A percentile compares a stretch with the other conserved stretches of the same genome.
These are phyloP conservation scores for Penicillium maclennaniae DNA, from an alignment of 495 filamentous ascomycete genomes.

Conservation along the genomic window DNA sequence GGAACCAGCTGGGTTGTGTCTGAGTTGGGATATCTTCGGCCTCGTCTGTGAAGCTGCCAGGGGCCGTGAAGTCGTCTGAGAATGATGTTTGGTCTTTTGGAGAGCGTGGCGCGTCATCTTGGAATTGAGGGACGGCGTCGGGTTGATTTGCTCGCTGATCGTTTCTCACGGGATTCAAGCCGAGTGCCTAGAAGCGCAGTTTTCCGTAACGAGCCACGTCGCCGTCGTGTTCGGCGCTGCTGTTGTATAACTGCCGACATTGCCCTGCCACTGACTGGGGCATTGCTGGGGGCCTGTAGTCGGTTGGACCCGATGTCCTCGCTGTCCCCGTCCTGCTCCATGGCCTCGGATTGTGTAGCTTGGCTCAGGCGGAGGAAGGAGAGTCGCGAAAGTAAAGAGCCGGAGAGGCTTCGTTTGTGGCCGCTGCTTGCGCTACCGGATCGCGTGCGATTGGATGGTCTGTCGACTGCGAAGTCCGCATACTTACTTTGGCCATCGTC, in stretches of 20 bases:
- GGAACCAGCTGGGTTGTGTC: slow-evolving; percentile 23
- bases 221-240: slow-evolving; percentile 65
- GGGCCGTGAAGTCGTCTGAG: slow-evolving; percentile 15
- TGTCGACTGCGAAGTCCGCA: slow-evolving; percentile 26
- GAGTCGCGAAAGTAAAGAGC: slow-evolving; percentile 50
- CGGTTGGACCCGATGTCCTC: slow-evolving; percentile 30
- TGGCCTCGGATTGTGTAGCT: slow-evolving; percentile 29
- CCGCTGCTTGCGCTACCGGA: slow-evolving; percentile 40
- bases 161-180: slow-evolving; percentile 47
- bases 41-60: slow-evolving; percentile 21
- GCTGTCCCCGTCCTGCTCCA: slow-evolving; percentile 39
- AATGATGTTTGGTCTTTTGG: slow-evolving; percentile 17
- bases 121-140: slow-evolving; percentile 32
- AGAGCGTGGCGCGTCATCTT: slow-evolving; percentile 9
- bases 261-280: slow-evolving; percentile 40
- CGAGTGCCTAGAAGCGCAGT: slow-evolving; percentile 73
- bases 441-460: slow-evolving; percentile 32
- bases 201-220: slow-evolving; percentile 75
- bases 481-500: slow-evolving; percentile 32
- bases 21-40: background rate
- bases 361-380: slow-evolving; percentile 56
- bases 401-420: slow-evolving; percentile 64
- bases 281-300: slow-evolving; percentile 14
- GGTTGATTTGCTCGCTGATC: slow-evolving; percentile 20
- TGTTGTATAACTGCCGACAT: slow-evolving; percentile 56